A percentile compares a stretch with the other conserved stretches of the same genome.
Conservation (phyloP, 2,329 filamentous ascomycete species). For the Hymenoscyphus fructigenus region DNA sequence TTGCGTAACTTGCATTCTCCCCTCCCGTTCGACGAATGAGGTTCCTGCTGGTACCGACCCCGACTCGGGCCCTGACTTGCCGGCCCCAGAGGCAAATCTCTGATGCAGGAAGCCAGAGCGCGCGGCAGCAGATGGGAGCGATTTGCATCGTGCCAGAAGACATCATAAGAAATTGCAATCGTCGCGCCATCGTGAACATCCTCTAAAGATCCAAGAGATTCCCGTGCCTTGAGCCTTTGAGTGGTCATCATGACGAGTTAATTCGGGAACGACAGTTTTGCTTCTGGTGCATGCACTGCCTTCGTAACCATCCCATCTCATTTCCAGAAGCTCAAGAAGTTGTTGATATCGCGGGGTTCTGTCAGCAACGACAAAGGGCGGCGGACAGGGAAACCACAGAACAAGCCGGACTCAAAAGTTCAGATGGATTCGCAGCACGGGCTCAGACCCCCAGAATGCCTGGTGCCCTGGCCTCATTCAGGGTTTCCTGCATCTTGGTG, state of each 20-base stretch:
- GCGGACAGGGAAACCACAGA: not conserved
- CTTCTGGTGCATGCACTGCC: not conserved
- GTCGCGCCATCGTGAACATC: not conserved
- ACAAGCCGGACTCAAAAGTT: not conserved
- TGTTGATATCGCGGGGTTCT: not conserved
- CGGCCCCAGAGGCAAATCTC: slow-evolving; percentile 9
- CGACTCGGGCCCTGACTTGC: not conserved
- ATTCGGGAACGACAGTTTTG: not conserved
- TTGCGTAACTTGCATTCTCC: not conserved
- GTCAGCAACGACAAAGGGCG: not conserved
- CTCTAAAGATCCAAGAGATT: not conserved
- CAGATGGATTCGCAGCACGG: not conserved
- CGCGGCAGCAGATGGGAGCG: not conserved
- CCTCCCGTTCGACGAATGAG: not conserved
- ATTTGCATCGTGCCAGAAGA: not conserved
- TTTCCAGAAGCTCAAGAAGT: not conserved
- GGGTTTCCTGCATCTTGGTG: not conserved
- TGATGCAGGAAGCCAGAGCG: slow-evolving; percentile 14
- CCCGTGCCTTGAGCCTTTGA: not conserved
- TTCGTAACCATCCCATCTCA: not conserved
- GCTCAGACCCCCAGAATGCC: not conserved
- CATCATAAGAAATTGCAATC: not conserved
- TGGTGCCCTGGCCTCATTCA: not conserved
- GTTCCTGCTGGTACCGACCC: not conserved
- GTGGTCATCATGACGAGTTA: not conserved